Conservation (phyloP, 129 eudicot species). For the Chrysanthemum lavandulifolium region DNA sequence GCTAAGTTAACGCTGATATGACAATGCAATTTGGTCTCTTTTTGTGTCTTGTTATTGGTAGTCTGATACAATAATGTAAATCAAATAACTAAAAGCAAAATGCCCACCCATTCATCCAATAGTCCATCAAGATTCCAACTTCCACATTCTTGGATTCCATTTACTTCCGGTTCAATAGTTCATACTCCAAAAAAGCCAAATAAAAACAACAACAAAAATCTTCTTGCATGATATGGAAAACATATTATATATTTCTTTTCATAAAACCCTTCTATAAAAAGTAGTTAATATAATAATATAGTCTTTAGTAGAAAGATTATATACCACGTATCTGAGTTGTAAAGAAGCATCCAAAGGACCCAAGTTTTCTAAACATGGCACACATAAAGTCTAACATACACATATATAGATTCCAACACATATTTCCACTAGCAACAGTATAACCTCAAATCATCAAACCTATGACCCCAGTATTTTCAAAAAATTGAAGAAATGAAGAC, state of each 20-base stretch:
- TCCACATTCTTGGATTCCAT: conserved; percentile 8
- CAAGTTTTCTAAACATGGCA: conserved; percentile 11
- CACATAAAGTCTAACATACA: conserved; percentile 3
- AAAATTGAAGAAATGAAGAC: not conserved
- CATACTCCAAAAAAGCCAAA: no score
- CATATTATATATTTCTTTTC: not conserved
- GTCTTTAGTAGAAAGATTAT: not conserved
- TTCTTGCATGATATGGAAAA: not conserved
- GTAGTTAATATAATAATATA: not conserved
- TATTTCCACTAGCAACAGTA: conserved; percentile 48
- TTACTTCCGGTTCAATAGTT: not conserved
- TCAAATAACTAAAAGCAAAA: not conserved
- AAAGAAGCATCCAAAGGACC: conserved; percentile 31
- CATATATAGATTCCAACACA: conserved; percentile 45
- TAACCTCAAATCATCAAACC: conserved; percentile 61
- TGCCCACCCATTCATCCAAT: not conserved
- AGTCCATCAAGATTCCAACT: conserved; percentile 14
- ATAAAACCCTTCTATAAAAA: not conserved
- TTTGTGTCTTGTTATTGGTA: no score
- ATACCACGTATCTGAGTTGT: conserved; percentile 28
- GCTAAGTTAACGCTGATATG: no score
- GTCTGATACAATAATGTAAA: not conserved
- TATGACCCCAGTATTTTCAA: conserved; percentile 25
- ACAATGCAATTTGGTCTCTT: no score
- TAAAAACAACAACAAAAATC: not conserved